A percentile compares a stretch with the other conserved stretches of the same genome.
phyloP scores from a whole-genome alignment of 2,329 filamentous ascomycete genomes.

The Lasiodiplodia hormozganensis region DNA sequence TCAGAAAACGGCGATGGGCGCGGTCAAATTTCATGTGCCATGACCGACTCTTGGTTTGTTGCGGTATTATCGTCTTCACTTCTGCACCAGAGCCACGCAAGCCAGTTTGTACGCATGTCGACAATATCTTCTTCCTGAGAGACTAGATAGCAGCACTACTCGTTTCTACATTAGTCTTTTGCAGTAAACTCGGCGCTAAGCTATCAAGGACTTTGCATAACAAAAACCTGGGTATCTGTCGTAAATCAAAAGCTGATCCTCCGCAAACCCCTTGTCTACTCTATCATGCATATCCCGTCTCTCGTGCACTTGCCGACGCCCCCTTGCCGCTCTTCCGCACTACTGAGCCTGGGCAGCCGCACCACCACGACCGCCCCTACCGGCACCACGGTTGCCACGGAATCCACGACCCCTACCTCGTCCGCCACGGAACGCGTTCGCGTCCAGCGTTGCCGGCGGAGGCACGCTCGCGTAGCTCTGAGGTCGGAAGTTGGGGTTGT shows the following conservation, averaged over 20 bases:
- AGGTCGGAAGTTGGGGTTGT: conserved; percentile 64
- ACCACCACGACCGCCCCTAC: conserved; percentile 22
- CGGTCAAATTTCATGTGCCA: conserved; percentile 1
- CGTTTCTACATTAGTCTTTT: not conserved
- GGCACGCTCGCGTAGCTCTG: conserved; percentile 51
- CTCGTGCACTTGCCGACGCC: not conserved
- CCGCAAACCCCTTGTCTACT: not conserved
- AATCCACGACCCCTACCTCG: conserved; percentile 40
- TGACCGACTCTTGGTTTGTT: not conserved
- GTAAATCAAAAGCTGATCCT: not conserved
- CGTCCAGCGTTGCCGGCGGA: conserved; percentile 45
- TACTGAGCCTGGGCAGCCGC: not conserved
- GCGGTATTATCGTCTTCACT: not conserved
- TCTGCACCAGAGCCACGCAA: not conserved
- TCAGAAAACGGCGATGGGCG: not conserved
- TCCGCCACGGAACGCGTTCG: conserved; percentile 35
- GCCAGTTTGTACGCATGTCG: not conserved
- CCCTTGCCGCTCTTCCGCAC: not conserved
- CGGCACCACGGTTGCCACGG: conserved; percentile 4
- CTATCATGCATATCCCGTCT: conserved; percentile 6
- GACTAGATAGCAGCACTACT: not conserved
- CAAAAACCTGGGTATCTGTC: not conserved
- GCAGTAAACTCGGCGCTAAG: not conserved
- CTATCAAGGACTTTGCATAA: not conserved
- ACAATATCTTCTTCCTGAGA: not conserved